Base-by-base conservation (phyloP, 2,329 filamentous ascomycete genomes). In the Volutella citrinella region DNA sequence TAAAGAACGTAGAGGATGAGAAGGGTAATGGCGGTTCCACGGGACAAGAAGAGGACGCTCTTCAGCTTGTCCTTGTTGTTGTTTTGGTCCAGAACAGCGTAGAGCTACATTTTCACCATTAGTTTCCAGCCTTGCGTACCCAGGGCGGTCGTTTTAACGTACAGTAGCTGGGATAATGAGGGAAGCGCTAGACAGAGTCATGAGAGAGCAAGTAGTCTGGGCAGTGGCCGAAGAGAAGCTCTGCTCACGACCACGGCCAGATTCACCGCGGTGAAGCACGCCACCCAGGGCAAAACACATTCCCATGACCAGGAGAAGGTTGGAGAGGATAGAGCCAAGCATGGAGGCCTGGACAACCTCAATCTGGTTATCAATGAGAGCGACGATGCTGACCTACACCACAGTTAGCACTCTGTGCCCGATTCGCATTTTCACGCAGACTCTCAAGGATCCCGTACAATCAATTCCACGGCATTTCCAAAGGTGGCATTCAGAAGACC, bases 341-440 rank as follows among this genome's bases (percentile, higher is more conserved):
- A 97, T 97, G 45, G 88, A 95, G 14, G 91, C 85, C 66, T 97
- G 93, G n/a, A 97, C 91, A 46, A 97, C 90, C 52, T 91, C 82
- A 56, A 96, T 94, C 65, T 97, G 85, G 44, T 81, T 80, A 51
- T 93, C 80, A 47, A 72, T 79, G 27, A 98, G 75, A 13, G 93
- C 93, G 45, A 97, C 84, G 50, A 97, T 91, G 60, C 87, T 95
- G 57, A 95, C 87, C 86, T 91, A 56, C 13, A 14, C 1, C n/a
- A 10, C 6, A 23, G 31, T 55, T 43, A 46, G 45, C 33, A n/a
- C n/a, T n/a, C n/a, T n/a, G 15, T 37, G 11, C 19, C 5, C 12
- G 12, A 18, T 27, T 19, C 7, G 9, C n/a, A n/a, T n/a, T n/a
- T n/a, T n/a, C n/a, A n/a, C n/a, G n/a, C n/a, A n/a, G n/a, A n/a